Percentiles rank a stretch among this genome's conserved stretches.
These are phyloP conservation scores for Phytophthora fragariaefolia DNA, from an alignment of 352 stramenopile genomes.

Conservation along the genomic window DNA sequence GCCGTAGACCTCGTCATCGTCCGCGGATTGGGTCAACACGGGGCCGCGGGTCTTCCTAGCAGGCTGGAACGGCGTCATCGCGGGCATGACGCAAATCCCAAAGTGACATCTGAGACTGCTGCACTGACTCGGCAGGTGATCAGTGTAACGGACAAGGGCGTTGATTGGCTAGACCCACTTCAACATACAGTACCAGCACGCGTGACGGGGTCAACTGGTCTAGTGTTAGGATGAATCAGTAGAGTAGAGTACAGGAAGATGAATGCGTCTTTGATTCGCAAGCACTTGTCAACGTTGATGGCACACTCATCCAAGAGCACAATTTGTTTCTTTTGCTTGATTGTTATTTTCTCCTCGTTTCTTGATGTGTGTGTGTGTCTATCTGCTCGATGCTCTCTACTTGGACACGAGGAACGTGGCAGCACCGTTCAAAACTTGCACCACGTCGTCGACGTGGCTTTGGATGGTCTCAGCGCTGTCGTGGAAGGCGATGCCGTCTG, in stretches of 20 bases:
- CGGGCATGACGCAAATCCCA: neutral
- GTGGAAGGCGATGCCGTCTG: conserved; percentile 53
- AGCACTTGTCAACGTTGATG: neutral
- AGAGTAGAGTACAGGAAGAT: no score
- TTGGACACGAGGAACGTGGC: conserved; percentile 42
- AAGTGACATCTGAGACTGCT: neutral
- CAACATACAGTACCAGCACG: conserved; percentile 1
- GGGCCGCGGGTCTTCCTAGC: conserved; percentile 1
- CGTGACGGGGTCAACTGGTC: no score
- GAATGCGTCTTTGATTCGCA: conserved; percentile 8
- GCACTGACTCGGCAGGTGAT: neutral
- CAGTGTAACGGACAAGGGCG: conserved; percentile 5
- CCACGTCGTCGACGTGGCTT: conserved; percentile 52
- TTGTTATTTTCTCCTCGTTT: no score
- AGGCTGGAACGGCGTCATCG: conserved; percentile 4
- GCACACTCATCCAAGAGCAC: conserved; percentile 4
- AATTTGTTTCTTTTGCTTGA: neutral
- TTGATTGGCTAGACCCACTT: conserved; percentile 7
- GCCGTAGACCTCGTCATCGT: conserved; percentile 16
- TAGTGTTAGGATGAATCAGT: no score
- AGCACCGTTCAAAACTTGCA: conserved; percentile 39
- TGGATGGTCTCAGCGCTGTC: conserved; percentile 47
- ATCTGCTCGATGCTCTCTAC: conserved; percentile 4
- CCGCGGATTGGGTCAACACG: conserved; percentile 1
- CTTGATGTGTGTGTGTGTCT: neutral